Evolutionary conservation across 2,329 filamentous ascomycete genomes (phyloP).

Genomic region (Fusarium chuoi): DNA sequence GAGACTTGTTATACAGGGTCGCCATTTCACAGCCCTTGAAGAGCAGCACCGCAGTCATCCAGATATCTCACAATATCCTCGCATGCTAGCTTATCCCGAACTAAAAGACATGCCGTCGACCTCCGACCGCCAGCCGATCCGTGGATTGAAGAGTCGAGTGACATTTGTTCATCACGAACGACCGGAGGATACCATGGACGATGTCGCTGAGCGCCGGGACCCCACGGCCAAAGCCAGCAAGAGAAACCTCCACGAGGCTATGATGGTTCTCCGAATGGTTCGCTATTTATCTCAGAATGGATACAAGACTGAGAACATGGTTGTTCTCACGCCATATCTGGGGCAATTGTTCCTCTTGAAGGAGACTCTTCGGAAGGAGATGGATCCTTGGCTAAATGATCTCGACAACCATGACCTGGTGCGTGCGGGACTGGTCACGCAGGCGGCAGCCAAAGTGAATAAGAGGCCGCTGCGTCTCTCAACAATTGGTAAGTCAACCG

Average conservation of each 20-base stretch:
- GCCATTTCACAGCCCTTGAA: constrained; percentile 62
- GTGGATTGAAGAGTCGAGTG: constrained; percentile 68
- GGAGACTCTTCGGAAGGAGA: constrained; percentile 62
- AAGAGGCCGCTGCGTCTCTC: constrained; percentile 70
- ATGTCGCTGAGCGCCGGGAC: constrained; percentile 62
- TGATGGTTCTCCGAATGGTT: constrained; percentile 73
- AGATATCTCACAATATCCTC: constrained; percentile 70
- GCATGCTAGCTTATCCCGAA: constrained; percentile 69
- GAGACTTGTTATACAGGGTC: constrained; percentile 67
- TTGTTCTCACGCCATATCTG: constrained; percentile 77
- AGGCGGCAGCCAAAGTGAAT: constrained; percentile 59
- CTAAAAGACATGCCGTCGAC: constrained; percentile 67
- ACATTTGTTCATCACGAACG: constrained; percentile 73
- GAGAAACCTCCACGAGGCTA: constrained; percentile 70
- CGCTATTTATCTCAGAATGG: constrained; percentile 77
- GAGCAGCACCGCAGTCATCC: constrained; percentile 77
- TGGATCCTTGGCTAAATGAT: constrained; percentile 75
- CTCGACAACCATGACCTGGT: constrained; percentile 71
- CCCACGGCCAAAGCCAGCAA: constrained; percentile 62
- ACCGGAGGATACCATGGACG: constrained; percentile 58
- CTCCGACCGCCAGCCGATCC: constrained; percentile 55
- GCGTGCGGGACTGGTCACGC: constrained; percentile 67
- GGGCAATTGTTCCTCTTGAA: constrained; percentile 71
- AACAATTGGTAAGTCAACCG: constrained; percentile 68
- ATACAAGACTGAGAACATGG: constrained; percentile 72